Evolutionary conservation across 1,284 basidiomycete genomes (phyloP), one percentile per base, ranked within the genome.

Genomic region (Puccinia triticina): DNA sequence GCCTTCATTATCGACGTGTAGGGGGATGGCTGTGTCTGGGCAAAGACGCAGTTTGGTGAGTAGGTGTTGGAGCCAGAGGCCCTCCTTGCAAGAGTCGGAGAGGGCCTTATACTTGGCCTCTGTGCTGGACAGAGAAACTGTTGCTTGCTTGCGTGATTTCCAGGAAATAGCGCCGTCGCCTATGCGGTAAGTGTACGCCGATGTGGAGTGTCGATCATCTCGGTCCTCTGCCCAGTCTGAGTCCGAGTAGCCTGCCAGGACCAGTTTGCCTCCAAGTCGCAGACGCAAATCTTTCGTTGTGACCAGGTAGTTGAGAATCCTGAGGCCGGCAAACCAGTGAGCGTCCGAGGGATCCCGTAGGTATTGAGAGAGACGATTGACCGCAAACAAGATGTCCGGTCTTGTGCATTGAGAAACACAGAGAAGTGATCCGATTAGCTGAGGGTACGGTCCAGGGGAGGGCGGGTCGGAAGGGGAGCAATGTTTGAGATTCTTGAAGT

Each of bases 211-310:
- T 26, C 29, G 3, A 16, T 74, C 14, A 21, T 74, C 48, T 32
- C 72, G 32, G 14, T 74, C 46, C 21, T 74, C 72, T 7, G 72
- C 72, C 72, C 72, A 74, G 21, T 74, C 72, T 29, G 72, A 32
- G 40, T 74, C 72, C 23, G 72, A 74, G 34, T 57, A 74, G 18
- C 74, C 55, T 16, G 32, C 0, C 12, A 59, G 34, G 4, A n/a
- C 16, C 32, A 57, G 37, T 10, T 8, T 37, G 11, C 74, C 57
- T 11, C 74, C 74, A 12, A 64, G 34, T 0, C 26, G 26, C 0
- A 77, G 40, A 2, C 29, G 16, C 8, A 61, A 26, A 26, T 77
- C 12, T 12, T 55, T 50, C 5, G 73, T 55, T n/a, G 66, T 14
- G 10, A 10, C 18, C 21, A 69, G 66, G 23, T 69, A 69, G 34